Percentiles rank a stretch among this genome's conserved stretches.
Evolutionary conservation across 305 asterid genomes (phyloP).

Genomic region (Fraxinus velutina): DNA sequence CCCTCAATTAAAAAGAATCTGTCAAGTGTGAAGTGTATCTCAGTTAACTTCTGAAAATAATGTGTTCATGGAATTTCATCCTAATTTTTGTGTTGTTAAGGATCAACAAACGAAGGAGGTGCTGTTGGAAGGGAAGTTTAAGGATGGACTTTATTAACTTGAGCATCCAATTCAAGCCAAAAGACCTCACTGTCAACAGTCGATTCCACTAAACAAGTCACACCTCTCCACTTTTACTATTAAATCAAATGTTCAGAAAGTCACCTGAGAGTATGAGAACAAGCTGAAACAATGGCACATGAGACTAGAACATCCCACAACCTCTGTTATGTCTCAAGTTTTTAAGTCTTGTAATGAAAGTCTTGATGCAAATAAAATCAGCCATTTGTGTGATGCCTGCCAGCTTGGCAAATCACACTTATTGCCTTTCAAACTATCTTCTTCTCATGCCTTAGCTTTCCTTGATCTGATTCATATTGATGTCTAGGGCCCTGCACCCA

Average conservation of each 20-base stretch:
- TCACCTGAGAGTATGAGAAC: too few relatives aligned
- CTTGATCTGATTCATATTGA: too few relatives aligned
- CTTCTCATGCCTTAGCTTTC: too few relatives aligned
- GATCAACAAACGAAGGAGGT: neutral
- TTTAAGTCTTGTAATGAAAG: too few relatives aligned
- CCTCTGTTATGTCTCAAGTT: too few relatives aligned
- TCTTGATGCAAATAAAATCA: too few relatives aligned
- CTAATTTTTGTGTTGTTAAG: neutral
- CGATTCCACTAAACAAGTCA: neutral
- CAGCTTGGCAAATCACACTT: too few relatives aligned
- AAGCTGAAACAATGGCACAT: too few relatives aligned
- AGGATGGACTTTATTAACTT: neutral
- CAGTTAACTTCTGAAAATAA: neutral
- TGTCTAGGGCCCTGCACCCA: too few relatives aligned
- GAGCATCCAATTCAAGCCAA: neutral
- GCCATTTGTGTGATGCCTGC: too few relatives aligned
- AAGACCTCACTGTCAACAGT: neutral
- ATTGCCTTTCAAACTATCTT: too few relatives aligned
- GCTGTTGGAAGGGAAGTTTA: neutral
- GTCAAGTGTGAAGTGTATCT: neutral
- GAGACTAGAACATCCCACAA: too few relatives aligned
- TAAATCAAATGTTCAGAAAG: neutral
- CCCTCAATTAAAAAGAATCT: neutral
- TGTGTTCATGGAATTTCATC: neutral
- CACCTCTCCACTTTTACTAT: neutral